Evolutionary conservation across 352 stramenopile species (phyloP), one percentile per base, ranked within the genome.

Genomic region (Pythium scleroteichum): DNA sequence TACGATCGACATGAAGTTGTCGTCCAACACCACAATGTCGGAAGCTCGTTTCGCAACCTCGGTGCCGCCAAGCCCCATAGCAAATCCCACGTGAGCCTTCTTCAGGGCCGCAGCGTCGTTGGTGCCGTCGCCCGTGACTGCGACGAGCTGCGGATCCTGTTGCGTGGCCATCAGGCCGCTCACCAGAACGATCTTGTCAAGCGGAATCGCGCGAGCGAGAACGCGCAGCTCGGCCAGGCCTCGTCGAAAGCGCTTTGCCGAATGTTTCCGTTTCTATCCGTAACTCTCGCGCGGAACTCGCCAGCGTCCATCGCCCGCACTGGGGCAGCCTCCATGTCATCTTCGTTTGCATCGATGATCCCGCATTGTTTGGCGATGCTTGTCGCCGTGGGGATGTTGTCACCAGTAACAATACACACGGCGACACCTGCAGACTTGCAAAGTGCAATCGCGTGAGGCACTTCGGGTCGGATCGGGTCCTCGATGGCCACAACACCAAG

Each of bases 1-100:
- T 12, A 98, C 91, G 74, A 97, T 98, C 5, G 88, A 97, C 16
- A 86, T 82, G 73, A 98, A 98, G 53, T 96, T 95, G 65, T 98
- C 93, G 75, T 98, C 93, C 68, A 96, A 79, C 49, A 96, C 76
- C 48, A 97, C 51, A 8, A 59, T 98, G 62, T 98, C 93, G 22
- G 81, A 95, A 12, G 91, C 93, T 49, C 97, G 88, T 68, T 97
- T 97, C 9, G 93, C 90, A 17, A 98, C 91, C 19, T 65, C 77
- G 3, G 59, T 68, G 48, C 56, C 54, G n/a, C 54, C 32, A 24
- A 83, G 68, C 89, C 69, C 82, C 13, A 91, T 83, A 10, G 83
- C 84, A 57, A 97, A 92, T 49, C 87, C 88, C 3, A 92, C 71
- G 49, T 91, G 78, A 6, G 82, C 83, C 48, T 88, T 87, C 66